A percentile compares a stretch with the other conserved stretches of the same genome.
Conservation (phyloP, 208 protist genomes). For the Leishmania aethiopica region DNA sequence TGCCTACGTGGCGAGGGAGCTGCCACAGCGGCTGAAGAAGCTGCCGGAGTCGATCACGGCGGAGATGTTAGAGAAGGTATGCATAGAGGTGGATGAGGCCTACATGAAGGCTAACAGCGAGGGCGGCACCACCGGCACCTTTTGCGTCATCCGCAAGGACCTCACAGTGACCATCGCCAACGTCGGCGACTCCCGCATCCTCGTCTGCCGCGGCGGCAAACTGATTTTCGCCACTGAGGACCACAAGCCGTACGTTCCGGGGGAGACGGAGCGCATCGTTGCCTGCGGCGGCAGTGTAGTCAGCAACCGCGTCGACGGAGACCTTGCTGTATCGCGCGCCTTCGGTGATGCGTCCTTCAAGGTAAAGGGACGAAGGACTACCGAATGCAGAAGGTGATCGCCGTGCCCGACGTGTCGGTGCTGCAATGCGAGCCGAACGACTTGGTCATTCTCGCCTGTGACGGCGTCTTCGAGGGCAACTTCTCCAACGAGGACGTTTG, state of each 20-base stretch:
- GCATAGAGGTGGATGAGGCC: slow-evolving; percentile 70
- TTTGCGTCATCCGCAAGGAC: slow-evolving; percentile 67
- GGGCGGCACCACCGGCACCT: slow-evolving; percentile 85
- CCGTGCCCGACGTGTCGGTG: slow-evolving; percentile 80
- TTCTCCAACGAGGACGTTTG: slow-evolving; percentile 90
- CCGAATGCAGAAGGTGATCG: slow-evolving; percentile 87
- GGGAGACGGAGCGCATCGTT: slow-evolving; percentile 85
- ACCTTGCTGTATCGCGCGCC: slow-evolving; percentile 92
- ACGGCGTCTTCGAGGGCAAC: slow-evolving; percentile 91
- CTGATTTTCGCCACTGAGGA: slow-evolving; percentile 84
- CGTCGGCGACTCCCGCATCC: slow-evolving; percentile 91
- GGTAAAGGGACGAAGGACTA: slow-evolving; percentile 54
- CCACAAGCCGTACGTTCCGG: slow-evolving; percentile 87
- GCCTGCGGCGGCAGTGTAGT: slow-evolving; percentile 87
- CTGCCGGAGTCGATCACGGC: slow-evolving; percentile 56
- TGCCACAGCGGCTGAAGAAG: slow-evolving; percentile 57
- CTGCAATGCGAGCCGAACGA: slow-evolving; percentile 72
- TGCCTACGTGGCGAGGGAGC: slow-evolving; percentile 65
- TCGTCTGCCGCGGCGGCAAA: slow-evolving; percentile 69
- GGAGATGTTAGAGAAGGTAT: slow-evolving; percentile 73
- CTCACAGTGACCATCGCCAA: slow-evolving; percentile 77
- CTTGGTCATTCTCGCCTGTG: slow-evolving; percentile 87
- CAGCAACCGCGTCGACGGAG: slow-evolving; percentile 90
- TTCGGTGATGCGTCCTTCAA: slow-evolving; percentile 95
- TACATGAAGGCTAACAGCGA: slow-evolving; percentile 68